Evolutionary conservation across 2,329 filamentous ascomycete genomes (phyloP).

Genomic region (Arachnopeziza araneosa): DNA sequence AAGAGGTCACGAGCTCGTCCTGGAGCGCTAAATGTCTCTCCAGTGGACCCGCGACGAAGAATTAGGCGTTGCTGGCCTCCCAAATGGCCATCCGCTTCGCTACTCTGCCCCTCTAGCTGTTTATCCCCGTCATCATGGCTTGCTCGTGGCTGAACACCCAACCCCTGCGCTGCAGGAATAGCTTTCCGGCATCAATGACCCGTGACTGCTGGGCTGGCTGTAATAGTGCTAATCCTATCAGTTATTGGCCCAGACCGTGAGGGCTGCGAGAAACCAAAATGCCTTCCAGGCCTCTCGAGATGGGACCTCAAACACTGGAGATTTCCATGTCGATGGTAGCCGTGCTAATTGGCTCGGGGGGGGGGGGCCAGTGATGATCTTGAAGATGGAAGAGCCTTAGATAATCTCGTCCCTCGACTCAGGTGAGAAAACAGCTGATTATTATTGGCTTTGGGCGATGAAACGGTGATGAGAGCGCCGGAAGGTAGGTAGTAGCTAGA

Average conservation of each 20-base stretch:
- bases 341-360: constrained; percentile 11
- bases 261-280: background rate
- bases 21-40: constrained; percentile 20
- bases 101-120: constrained; percentile 1
- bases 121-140: constrained; percentile 7
- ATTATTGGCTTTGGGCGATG: background rate
- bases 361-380: background rate
- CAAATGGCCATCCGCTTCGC: background rate
- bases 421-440: background rate
- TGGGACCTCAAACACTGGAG: constrained; percentile 5
- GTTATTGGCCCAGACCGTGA: background rate
- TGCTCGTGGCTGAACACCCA: constrained; percentile 10
- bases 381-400: background rate
- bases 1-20: constrained; percentile 17
- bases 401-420: background rate
- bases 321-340: constrained; percentile 20
- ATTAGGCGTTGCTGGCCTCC: background rate
- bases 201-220: background rate
- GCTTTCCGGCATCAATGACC: background rate
- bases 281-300: background rate
- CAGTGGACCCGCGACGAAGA: constrained; percentile 8
- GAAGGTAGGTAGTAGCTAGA: background rate
- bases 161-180: background rate
- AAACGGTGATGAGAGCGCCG: background rate
- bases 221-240: background rate